phyloP scores from a whole-genome alignment of 495 filamentous ascomycete genomes.

The Neurospora sp. region DNA sequence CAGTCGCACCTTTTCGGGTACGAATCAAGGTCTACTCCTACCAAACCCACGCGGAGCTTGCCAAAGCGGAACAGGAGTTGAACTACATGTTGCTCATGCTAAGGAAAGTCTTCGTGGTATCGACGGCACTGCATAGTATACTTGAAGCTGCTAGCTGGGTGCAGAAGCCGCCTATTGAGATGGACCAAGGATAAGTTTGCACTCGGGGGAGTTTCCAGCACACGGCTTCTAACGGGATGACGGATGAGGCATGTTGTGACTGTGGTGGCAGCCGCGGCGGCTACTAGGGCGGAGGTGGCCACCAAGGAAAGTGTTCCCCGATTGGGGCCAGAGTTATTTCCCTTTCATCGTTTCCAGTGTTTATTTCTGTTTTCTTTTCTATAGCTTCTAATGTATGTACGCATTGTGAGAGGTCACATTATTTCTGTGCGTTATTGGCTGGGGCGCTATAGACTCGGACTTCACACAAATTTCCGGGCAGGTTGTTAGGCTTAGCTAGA shows the following conservation, averaged over 20 bases:
- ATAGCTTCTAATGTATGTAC: neutral
- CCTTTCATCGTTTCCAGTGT: neutral
- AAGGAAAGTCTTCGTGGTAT: conserved; percentile 55
- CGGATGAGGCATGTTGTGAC: too few species aligned
- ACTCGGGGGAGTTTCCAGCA: neutral
- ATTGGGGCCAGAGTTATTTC: neutral
- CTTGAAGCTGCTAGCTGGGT: conserved; percentile 56
- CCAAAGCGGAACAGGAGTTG: conserved; percentile 14
- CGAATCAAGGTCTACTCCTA: conserved; percentile 27
- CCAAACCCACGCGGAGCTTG: conserved; percentile 32
- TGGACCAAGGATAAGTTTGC: conserved; percentile 61
- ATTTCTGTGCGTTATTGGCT: too few species aligned
- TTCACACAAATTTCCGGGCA: neutral
- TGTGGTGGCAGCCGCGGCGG: too few species aligned
- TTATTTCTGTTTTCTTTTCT: neutral
- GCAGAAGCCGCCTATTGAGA: conserved; percentile 44
- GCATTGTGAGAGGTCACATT: neutral
- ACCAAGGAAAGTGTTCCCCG: neutral
- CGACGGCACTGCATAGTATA: conserved; percentile 54
- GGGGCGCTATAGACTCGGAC: neutral
- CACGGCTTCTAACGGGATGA: neutral
- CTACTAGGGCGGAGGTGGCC: neutral
- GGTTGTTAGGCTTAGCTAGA: neutral
- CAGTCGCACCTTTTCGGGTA: neutral
- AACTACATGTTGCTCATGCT: conserved; percentile 24